Conservation (phyloP, 306 rosid species). For the Astragalus glycyphyllos region DNA sequence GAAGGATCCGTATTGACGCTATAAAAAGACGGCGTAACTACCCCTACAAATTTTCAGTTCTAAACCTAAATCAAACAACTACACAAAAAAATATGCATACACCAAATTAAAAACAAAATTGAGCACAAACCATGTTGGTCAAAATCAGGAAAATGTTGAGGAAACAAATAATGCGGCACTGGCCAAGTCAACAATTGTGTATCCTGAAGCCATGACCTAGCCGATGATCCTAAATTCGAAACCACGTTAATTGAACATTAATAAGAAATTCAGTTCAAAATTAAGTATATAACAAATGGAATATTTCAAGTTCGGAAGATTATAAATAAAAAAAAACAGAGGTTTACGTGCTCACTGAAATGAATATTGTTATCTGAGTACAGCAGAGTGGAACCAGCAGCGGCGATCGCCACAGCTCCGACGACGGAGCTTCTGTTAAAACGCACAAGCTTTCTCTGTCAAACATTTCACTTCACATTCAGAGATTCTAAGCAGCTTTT, state of each 20-base stretch:
- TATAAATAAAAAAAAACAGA: background rate
- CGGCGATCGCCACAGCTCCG: slow-evolving; percentile 52
- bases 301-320: background rate
- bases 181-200: slow-evolving; percentile 41
- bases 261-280: background rate
- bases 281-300: background rate
- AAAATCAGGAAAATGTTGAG: background rate
- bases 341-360: slow-evolving; percentile 44
- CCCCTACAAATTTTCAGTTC: slow-evolving; percentile 53
- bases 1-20: slow-evolving; percentile 51
- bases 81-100: background rate
- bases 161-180: slow-evolving; percentile 27
- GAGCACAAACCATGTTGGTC: slow-evolving; percentile 50
- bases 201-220: slow-evolving; percentile 48
- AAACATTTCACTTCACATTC: background rate
- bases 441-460: slow-evolving; percentile 52
- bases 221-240: slow-evolving; percentile 49
- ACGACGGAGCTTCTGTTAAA: slow-evolving; percentile 38
- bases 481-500: background rate
- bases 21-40: slow-evolving; percentile 50
- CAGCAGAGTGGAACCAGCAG: slow-evolving; percentile 55
- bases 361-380: slow-evolving; percentile 18
- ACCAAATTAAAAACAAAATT: background rate
- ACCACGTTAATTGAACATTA: slow-evolving; percentile 1
- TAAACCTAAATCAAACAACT: background rate